These are phyloP conservation scores for Anthracocystis panici-leucophaei DNA, from an alignment of 1,284 basidiomycete species.

Conservation along the genomic window DNA sequence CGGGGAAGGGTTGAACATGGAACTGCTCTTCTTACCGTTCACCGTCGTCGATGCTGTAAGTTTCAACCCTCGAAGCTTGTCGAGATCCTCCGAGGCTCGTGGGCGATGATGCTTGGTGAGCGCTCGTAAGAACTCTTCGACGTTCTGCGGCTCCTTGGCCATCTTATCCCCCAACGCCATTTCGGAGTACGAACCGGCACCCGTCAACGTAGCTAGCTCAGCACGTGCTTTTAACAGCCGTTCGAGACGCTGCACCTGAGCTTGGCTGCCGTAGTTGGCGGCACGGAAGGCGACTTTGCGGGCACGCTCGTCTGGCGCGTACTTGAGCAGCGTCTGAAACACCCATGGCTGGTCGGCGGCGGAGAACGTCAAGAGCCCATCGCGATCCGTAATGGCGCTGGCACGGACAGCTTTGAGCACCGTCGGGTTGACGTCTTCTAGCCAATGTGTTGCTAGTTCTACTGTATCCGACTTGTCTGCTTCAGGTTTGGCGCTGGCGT, in stretches of 20 bases:
- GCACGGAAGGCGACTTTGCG: slow-evolving; percentile 79
- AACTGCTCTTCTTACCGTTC: neutral
- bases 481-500: slow-evolving; percentile 29
- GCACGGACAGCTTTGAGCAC: slow-evolving; percentile 32
- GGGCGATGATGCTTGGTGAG: slow-evolving; percentile 61
- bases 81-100: slow-evolving; percentile 47
- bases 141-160: slow-evolving; percentile 62
- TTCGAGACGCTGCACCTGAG: slow-evolving; percentile 62
- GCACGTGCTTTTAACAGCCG: slow-evolving; percentile 56
- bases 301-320: slow-evolving; percentile 82
- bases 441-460: slow-evolving; percentile 49
- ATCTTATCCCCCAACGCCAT: slow-evolving; percentile 68
- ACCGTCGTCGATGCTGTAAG: slow-evolving; percentile 1
- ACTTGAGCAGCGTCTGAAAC: slow-evolving; percentile 90
- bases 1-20: slow-evolving; percentile 22
- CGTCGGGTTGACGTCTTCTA: slow-evolving; percentile 46
- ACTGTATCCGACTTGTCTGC: slow-evolving; percentile 22
- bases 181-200: slow-evolving; percentile 60
- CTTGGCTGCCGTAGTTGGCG: slow-evolving; percentile 54
- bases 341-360: slow-evolving; percentile 76
- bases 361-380: slow-evolving; percentile 44
- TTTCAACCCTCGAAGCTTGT: slow-evolving; percentile 58
- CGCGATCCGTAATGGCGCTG: slow-evolving; percentile 21
- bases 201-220: slow-evolving; percentile 64
- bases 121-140: slow-evolving; percentile 59